Conservation (phyloP, 1,284 basidiomycete species). For the Cutaneotrichosporon mucoides region DNA sequence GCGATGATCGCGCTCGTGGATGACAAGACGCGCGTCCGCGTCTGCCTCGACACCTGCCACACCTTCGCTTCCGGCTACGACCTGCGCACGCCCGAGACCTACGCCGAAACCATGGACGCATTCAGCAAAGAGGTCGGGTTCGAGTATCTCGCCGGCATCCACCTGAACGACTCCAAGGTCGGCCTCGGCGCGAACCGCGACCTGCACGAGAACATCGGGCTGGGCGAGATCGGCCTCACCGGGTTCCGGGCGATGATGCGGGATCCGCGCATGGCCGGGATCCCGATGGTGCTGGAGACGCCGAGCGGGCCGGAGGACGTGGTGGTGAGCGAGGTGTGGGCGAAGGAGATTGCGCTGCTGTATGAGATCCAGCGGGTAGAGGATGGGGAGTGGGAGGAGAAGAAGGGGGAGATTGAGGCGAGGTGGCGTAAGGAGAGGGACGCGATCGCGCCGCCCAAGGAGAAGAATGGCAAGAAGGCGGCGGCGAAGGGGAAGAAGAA, state of each 20-base stretch:
- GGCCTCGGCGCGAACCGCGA: conserved; percentile 64
- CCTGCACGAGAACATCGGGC: conserved; percentile 76
- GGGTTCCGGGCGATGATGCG: conserved; percentile 66
- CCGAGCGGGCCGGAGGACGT: conserved; percentile 49
- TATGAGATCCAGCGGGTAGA: conserved; percentile 45
- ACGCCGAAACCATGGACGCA: conserved; percentile 51
- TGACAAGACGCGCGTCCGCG: conserved; percentile 69
- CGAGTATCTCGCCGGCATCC: conserved; percentile 70
- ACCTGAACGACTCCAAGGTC: conserved; percentile 77
- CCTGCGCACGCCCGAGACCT: conserved; percentile 57
- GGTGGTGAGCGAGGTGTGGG: conserved; percentile 60
- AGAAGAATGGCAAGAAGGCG: conserved; percentile 27
- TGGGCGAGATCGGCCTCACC: conserved; percentile 65
- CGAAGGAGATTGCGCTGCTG: conserved; percentile 59
- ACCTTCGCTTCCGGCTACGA: conserved; percentile 80
- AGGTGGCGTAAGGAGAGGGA: conserved; percentile 40
- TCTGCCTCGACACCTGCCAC: conserved; percentile 86
- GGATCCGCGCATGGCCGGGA: conserved; percentile 63
- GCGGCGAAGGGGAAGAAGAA: conserved; percentile 17
- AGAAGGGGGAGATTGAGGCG: conserved; percentile 30
- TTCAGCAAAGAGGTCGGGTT: conserved; percentile 68
- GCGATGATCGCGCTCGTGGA: conserved; percentile 67
- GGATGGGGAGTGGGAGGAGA: conserved; percentile 38
- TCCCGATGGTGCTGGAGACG: conserved; percentile 79
- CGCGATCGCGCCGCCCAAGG: conserved; percentile 39